Evolutionary conservation across 805 yeast genomes (phyloP).

Genomic region (Saccharomycopsis sp.): DNA sequence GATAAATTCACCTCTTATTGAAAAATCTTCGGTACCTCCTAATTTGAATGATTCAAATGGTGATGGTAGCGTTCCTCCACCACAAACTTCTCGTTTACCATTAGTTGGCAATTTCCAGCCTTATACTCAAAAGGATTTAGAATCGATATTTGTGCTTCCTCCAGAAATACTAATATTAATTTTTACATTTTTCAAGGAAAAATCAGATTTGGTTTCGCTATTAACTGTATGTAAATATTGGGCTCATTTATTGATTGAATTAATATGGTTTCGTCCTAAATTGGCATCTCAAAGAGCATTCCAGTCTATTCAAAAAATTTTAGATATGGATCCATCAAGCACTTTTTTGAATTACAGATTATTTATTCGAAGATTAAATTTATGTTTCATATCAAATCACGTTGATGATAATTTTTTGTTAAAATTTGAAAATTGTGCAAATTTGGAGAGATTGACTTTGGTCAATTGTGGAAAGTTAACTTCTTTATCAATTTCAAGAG

Average conservation of each 20-base stretch:
- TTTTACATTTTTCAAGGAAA: conserved; percentile 55
- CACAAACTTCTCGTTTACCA: too few relatives aligned
- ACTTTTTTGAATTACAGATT: conserved; percentile 62
- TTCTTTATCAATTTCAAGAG: conserved; percentile 50
- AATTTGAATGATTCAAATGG: background rate
- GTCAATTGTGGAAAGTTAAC: conserved; percentile 69
- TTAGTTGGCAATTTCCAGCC: conserved; percentile 12
- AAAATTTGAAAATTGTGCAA: conserved; percentile 59
- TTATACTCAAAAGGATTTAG: conserved; percentile 11
- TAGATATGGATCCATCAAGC: conserved; percentile 38
- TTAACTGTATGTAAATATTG: conserved; percentile 75
- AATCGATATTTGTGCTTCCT: conserved; percentile 31
- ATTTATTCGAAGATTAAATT: conserved; percentile 71
- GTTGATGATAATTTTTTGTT: conserved; percentile 59
- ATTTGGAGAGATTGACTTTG: conserved; percentile 78
- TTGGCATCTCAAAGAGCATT: conserved; percentile 46
- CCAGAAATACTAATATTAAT: conserved; percentile 56
- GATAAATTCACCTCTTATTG: background rate
- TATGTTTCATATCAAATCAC: conserved; percentile 62
- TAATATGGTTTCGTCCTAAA: conserved; percentile 83
- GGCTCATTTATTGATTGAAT: conserved; percentile 70
- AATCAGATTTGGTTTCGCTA: conserved; percentile 50
- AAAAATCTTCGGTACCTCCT: background rate
- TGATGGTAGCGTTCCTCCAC: background rate
- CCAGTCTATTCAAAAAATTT: conserved; percentile 47